Evolutionary conservation across 116 monocot species (phyloP), one percentile per base, ranked within the genome.

Genomic region (Trichopus zeylanicus): DNA sequence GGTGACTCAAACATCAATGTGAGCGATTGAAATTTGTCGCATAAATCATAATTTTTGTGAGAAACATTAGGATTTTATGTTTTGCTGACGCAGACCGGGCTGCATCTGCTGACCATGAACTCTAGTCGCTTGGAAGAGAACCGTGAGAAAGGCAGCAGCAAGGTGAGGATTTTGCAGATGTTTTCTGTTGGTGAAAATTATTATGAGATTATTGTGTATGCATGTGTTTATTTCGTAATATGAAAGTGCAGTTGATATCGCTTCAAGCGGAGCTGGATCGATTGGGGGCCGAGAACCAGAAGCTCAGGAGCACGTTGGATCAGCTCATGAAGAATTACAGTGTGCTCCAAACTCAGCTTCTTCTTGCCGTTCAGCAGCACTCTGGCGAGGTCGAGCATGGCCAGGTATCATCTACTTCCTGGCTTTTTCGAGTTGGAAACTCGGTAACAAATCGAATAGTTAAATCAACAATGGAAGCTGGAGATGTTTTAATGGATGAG

Each of bases 201-300:
- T 26, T 33, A 31, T 35, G 51, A 23, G 19, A 29, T n/a, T 22
- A 33, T 46, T 46, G 18, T 60, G n/a, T 16, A 26, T 65, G 39
- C 1, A 3, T 42, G 12, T 35, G 21, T 52, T 11, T 0, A 18
- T n/a, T 13, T 42, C 13, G 13, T 42, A 48, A 19, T 9, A 26
- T 15, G 13, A 53, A n/a, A 28, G 27, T 76, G 47, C 53, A 75
- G 67, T 25, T 75, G 25, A 56, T 47, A 23, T 37, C 21, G 9
- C 56, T 80, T 11, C 66, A 63, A 51, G 71, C 4, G 1, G 85
- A 85, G 57, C 47, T 85, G 12, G 48, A 74, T 9, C 59, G 54
- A 33, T 9, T 71, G 27, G 38, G 32, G 30, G 65, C 65, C 3
- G 80, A 85, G 70, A 85, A 85, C 59, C 31, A 57, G 68, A 70